Evolutionary conservation across 306 rosid species (phyloP).

Genomic region (Ceratonia siliqua): DNA sequence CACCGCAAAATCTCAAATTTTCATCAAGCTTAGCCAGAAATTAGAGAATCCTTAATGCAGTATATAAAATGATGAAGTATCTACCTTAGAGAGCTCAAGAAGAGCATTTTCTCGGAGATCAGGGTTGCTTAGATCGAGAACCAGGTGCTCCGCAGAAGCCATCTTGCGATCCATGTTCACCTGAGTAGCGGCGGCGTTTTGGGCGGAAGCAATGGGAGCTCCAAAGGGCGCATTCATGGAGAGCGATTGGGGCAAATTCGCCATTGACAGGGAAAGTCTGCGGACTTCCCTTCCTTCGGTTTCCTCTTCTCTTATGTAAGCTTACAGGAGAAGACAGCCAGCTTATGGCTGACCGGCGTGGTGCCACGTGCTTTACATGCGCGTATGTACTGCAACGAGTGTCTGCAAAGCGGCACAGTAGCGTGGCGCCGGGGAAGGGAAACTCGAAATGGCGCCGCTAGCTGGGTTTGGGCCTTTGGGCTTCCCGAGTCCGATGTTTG

Average conservation of each 20-base stretch:
- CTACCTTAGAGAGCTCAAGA: conserved; percentile 42
- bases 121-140: conserved; percentile 34
- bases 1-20: not conserved
- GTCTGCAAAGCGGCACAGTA: too few relatives aligned
- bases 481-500: not conserved
- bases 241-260: conserved; percentile 35
- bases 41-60: conserved; percentile 28
- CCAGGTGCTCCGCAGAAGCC: conserved; percentile 51
- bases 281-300: not conserved
- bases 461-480: not conserved
- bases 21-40: not conserved
- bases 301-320: too few relatives aligned
- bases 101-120: conserved; percentile 46
- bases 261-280: conserved; percentile 13
- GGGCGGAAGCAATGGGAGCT: conserved; percentile 25
- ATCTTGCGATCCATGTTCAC: conserved; percentile 40
- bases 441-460: not conserved
- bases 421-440: not conserved
- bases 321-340: not conserved
- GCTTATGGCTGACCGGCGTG: not conserved
- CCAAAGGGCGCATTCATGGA: conserved; percentile 50
- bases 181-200: not conserved
- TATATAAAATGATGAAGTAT: not conserved
- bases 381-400: not conserved
- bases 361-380: not conserved